Base-by-base conservation (phyloP, 2,329 filamentous ascomycete species). In the Trichoderma oligosporum region DNA sequence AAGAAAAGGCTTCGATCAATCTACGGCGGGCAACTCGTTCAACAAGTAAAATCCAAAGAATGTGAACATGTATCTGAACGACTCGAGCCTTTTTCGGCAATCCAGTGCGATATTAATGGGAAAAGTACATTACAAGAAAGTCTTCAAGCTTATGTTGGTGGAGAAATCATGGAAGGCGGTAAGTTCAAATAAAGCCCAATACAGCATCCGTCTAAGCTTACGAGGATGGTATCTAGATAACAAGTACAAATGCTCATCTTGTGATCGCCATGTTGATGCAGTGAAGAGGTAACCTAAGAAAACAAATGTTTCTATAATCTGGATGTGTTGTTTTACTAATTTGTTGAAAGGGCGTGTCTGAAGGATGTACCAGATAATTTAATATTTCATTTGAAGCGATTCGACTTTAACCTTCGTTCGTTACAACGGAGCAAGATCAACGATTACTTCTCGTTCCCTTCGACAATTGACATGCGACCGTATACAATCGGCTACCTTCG, bases 241-340 rank as follows among this genome's bases (percentile, higher is more conserved):
- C 76, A 97, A 96, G 74, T 99, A 97, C 77, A 96, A 95, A 63
- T 99, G 94, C 73, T 92, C 91, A 27, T 88, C 84, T 4, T 99
- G 94, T 69, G 89, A 91, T 61, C 83, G 84, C 9, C 88, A 94
- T 65, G 94, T 99, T 14, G 88, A 97, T 71, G 94, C 94, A 18
- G 90, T 97, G 63, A 97, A 96, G 72, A 83, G 88, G 84, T 86
- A 72, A 65, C 69, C 18, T 29, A 2, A 12, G 20, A 14, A 9
- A 29, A 31, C 2, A 9, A 42, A 18, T 11, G 7, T 9, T 8
- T 35, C n/a, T n/a, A n/a, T n/a, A n/a, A n/a, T n/a, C n/a, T n/a
- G n/a, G n/a, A n/a, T n/a, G n/a, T n/a, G n/a, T n/a, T n/a, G 44
- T 55, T 59, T 46, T 51, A 57, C 62, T 65, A 42, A 66, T 49